A percentile compares a stretch with the other conserved stretches of the same genome.
Conservation (phyloP, 257 asterid species). For the Eucommia ulmoides region DNA sequence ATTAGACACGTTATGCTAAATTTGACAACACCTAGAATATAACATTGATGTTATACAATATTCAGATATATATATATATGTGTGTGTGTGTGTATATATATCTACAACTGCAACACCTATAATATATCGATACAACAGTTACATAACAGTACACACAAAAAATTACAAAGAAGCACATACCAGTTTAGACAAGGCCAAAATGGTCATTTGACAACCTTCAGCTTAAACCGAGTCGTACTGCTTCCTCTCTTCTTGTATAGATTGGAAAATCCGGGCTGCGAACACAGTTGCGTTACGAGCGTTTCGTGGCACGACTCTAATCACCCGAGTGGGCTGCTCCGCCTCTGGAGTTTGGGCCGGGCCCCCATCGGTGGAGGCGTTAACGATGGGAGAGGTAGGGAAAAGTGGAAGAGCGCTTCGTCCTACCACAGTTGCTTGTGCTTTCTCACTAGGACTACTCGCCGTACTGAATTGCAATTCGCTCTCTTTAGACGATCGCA, state of each 20-base stretch:
- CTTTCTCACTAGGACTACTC: conserved; percentile 39
- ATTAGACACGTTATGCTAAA: too few species aligned
- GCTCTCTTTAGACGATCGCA: conserved; percentile 17
- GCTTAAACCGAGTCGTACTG: conserved; percentile 25
- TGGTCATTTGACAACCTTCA: background rate
- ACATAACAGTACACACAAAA: too few species aligned
- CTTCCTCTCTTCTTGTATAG: conserved; percentile 79
- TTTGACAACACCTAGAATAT: too few species aligned
- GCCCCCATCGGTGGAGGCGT: conserved; percentile 10
- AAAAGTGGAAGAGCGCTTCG: conserved; percentile 40
- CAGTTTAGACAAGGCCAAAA: background rate
- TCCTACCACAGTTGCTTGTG: conserved; percentile 9
- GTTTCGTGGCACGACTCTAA: conserved; percentile 69
- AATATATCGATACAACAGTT: too few species aligned
- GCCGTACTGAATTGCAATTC: conserved; percentile 56
- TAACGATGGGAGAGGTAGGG: conserved; percentile 25
- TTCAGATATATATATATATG: too few species aligned
- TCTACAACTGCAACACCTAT: too few species aligned
- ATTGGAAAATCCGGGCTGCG: conserved; percentile 69
- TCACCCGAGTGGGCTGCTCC: conserved; percentile 29
- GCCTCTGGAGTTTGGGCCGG: conserved; percentile 12
- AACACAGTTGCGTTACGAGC: conserved; percentile 64
- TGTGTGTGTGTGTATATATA: too few species aligned
- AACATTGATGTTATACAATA: too few species aligned
- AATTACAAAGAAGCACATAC: background rate